Base-by-base conservation (phyloP, 495 filamentous ascomycete genomes). In the Penicillium maclennaniae region DNA sequence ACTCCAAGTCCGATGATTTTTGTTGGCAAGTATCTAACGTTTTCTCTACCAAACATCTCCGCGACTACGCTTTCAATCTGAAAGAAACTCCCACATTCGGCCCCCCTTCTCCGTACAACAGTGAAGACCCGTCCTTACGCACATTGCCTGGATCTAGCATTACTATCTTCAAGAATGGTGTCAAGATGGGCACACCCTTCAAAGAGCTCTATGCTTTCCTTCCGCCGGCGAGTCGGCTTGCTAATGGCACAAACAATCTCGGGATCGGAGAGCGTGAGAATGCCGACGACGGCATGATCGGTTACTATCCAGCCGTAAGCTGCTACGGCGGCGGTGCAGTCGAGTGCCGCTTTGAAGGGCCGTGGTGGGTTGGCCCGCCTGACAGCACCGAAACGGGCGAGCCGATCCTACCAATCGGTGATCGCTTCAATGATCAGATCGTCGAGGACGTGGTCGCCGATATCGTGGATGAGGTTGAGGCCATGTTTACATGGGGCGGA, bases 1-100 rank as follows among this genome's bases (percentile, higher is more conserved):
- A 91, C 15, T 96, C 92, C 69, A 96, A 96, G 71, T 82, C 84
- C 45, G 87, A 93, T 66, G 87, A 93, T 66, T 85, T 91, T 46
- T 96, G 92, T 71, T 96, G 96, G 71, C 95, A 98, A 67, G 87
- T 91, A 63, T 91, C 92, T 53, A 95, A 97, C 62, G 92, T 96
- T 65, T 87, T 88, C 55, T 71, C 87, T 2, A 86, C 87, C 2
- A 97, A 97, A 69, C 87, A 93, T 42, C 82, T 97, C 19, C 92
- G 96, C 56, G 86, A 92, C 49, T 76, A 76, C 43, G 73, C 73
- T 7, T 78, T 74, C 52, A 76, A 78, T 37, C 63, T 76, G 19
- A 77, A 75, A 53, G 73, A 76, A 45, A 75, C 71, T 0, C 72
- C 71, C 5, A 72, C 71, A 8, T 75, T 71, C 43, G 74, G 72